A percentile compares a stretch with the other conserved stretches of the same genome.
Conservation (phyloP, 1,284 basidiomycete species). For the Ustilago nuda region DNA sequence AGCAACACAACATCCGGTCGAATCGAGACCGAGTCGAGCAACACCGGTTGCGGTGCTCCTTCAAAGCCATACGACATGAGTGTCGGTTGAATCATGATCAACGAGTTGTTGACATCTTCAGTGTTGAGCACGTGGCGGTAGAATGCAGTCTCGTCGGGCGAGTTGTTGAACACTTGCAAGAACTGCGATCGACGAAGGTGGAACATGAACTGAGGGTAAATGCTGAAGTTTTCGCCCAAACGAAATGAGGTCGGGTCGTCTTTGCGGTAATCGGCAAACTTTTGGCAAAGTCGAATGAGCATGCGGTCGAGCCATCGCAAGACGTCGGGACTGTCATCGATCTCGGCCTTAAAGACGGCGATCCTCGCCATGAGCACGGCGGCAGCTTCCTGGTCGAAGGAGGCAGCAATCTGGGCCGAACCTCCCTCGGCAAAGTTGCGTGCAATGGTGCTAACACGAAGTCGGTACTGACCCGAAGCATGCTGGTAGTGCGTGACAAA, state of each 20-base stretch:
- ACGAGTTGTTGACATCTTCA: slow-evolving; percentile 98
- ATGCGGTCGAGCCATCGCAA: slow-evolving; percentile 97
- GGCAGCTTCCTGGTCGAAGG: slow-evolving; percentile 98
- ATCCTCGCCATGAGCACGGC: slow-evolving; percentile 99
- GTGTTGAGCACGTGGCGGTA: slow-evolving; percentile 97
- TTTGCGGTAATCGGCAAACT: slow-evolving; percentile 98
- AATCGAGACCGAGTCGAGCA: slow-evolving; percentile 97
- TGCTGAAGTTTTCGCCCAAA: slow-evolving; percentile 93
- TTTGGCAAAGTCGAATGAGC: slow-evolving; percentile 98
- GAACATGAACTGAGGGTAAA: slow-evolving; percentile 99
- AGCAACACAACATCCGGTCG: slow-evolving; percentile 95
- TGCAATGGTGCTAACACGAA: slow-evolving; percentile 96
- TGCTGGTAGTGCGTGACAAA: slow-evolving; percentile 99
- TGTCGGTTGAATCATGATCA: slow-evolving; percentile 99
- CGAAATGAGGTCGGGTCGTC: slow-evolving; percentile 96
- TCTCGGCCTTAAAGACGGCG: slow-evolving; percentile 99
- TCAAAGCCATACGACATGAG: slow-evolving; percentile 99
- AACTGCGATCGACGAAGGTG: slow-evolving; percentile 97
- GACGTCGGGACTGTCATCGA: slow-evolving; percentile 97
- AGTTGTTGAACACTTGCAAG: slow-evolving; percentile 99
- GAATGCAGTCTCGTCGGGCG: slow-evolving; percentile 98
- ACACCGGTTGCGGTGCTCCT: slow-evolving; percentile 85
- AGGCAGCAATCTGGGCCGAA: slow-evolving; percentile 88
- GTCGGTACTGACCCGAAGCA: slow-evolving; percentile 89
- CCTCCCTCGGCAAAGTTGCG: slow-evolving; percentile 97